These are phyloP conservation scores for Dalbergia oliveri DNA, from an alignment of 306 rosid species.

Conservation along the genomic window DNA sequence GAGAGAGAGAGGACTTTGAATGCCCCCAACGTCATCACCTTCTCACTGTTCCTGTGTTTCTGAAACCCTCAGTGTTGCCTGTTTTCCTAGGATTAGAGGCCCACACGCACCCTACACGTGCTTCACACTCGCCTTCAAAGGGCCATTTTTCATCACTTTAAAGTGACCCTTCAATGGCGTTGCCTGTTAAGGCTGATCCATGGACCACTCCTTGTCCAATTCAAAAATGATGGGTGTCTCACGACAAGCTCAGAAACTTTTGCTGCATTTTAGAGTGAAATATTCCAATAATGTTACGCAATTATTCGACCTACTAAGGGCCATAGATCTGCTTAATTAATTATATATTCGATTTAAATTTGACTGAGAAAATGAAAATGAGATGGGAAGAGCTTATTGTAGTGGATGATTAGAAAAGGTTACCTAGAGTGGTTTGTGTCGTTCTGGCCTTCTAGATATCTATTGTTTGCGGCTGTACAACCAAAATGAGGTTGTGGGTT, in stretches of 20 bases:
- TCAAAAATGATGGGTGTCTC: conserved; percentile 7
- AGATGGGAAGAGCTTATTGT: too few species aligned
- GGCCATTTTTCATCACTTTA: background rate
- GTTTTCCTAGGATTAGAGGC: background rate
- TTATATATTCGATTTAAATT: too few species aligned
- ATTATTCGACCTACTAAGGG: background rate
- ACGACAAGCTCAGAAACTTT: background rate
- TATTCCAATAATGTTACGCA: background rate
- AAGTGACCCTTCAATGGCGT: conserved; percentile 1
- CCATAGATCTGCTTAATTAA: background rate
- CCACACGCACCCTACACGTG: background rate
- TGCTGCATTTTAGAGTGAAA: background rate
- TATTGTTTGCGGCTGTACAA: background rate
- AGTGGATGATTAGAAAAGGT: too few species aligned
- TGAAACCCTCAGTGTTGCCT: background rate
- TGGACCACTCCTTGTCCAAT: conserved; percentile 34
- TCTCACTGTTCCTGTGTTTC: conserved; percentile 27
- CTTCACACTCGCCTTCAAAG: conserved; percentile 8
- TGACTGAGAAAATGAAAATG: too few species aligned
- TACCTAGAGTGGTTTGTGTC: background rate
- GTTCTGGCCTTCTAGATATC: background rate
- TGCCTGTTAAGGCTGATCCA: background rate
- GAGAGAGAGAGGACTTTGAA: background rate
- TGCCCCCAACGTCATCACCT: conserved; percentile 31
- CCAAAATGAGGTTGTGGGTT: background rate